Evolutionary conservation across 2,329 filamentous ascomycete species (phyloP).

Genomic region (Exophiala dermatitidis): DNA sequence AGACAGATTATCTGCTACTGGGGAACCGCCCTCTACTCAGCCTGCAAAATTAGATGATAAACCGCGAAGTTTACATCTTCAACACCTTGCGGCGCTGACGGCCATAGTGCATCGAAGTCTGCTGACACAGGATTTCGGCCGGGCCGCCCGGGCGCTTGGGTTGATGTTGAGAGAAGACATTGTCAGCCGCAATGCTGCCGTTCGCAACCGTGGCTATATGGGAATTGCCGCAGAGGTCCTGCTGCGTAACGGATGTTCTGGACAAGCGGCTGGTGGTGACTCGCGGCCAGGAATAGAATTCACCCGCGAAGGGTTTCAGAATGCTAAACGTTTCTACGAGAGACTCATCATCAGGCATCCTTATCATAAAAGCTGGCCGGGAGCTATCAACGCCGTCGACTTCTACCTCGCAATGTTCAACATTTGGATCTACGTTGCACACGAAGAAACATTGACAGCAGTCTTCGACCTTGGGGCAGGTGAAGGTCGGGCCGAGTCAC

Average conservation of each 20-base stretch:
- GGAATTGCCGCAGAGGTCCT: conserved; percentile 77
- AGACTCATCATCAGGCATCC: conserved; percentile 70
- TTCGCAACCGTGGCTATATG: conserved; percentile 67
- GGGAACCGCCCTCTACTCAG: conserved; percentile 28
- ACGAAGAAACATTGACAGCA: conserved; percentile 51
- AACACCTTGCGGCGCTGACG: conserved; percentile 60
- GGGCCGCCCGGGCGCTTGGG: conserved; percentile 68
- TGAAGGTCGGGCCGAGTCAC: conserved; percentile 31
- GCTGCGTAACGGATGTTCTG: conserved; percentile 44
- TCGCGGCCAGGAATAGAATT: conserved; percentile 27
- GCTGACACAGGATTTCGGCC: conserved; percentile 59
- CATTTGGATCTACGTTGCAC: conserved; percentile 69
- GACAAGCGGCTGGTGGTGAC: neutral
- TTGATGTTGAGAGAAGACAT: conserved; percentile 60
- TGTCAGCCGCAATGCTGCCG: conserved; percentile 54
- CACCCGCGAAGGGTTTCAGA: conserved; percentile 46
- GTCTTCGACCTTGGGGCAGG: conserved; percentile 26
- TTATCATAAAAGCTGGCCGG: conserved; percentile 55
- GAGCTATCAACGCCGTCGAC: conserved; percentile 58
- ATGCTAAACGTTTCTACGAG: conserved; percentile 65
- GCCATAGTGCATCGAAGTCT: conserved; percentile 67
- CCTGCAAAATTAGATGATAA: conserved; percentile 26
- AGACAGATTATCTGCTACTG: conserved; percentile 7
- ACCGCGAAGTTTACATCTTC: conserved; percentile 35
- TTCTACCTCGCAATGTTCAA: conserved; percentile 78